A percentile compares a stretch with the other conserved stretches of the same genome.
Conservation (phyloP, 2,329 filamentous ascomycete species). For the Diplodia sapinea region DNA sequence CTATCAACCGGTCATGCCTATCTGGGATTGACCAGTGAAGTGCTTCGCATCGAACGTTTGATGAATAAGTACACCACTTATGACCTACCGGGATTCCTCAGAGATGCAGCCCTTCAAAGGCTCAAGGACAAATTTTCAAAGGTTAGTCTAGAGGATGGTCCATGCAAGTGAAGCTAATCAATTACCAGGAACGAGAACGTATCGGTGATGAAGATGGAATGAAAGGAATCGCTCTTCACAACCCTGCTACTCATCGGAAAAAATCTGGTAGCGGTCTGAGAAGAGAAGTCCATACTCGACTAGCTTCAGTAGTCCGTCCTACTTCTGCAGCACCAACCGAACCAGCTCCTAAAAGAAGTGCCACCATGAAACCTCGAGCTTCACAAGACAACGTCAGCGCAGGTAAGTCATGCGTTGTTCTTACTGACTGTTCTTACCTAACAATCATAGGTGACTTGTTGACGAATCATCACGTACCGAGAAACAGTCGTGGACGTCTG, state of each 20-base stretch:
- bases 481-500: constrained; percentile 53
- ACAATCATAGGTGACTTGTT: constrained; percentile 70
- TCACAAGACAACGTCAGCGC: constrained; percentile 42
- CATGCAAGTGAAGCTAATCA: neutral
- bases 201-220: constrained; percentile 79
- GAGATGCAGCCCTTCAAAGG: constrained; percentile 79
- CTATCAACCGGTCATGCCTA: constrained; percentile 94
- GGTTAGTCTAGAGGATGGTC: neutral
- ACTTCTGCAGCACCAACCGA: constrained; percentile 37
- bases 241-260: constrained; percentile 70
- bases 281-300: constrained; percentile 77
- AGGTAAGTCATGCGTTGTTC: neutral
- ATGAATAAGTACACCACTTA: constrained; percentile 94
- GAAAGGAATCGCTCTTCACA: constrained; percentile 96
- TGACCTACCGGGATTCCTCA: constrained; percentile 87
- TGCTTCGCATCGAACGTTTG: constrained; percentile 87
- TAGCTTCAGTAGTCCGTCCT: constrained; percentile 55
- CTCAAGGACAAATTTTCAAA: constrained; percentile 91
- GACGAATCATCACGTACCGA: constrained; percentile 74
- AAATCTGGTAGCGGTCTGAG: constrained; percentile 76
- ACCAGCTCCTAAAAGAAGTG: constrained; percentile 32
- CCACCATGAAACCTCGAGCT: constrained; percentile 39
- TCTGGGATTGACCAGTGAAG: constrained; percentile 87
- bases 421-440: neutral
- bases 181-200: constrained; percentile 71